phyloP scores from a whole-genome alignment of 202 grass and related monocot genomes.

The Setaria italica region DNA sequence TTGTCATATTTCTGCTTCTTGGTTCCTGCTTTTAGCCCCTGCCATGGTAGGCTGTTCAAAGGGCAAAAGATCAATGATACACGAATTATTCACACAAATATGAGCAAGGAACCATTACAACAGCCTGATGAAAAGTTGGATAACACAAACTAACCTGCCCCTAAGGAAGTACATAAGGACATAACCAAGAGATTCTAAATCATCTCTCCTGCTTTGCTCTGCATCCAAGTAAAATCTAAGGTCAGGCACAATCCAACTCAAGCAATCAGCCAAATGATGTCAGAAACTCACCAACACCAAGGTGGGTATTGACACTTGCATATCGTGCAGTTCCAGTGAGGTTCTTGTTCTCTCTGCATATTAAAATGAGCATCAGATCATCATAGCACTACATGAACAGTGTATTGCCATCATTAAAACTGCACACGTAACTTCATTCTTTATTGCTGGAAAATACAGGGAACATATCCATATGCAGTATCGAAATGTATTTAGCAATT shows the following conservation, averaged over 20 bases:
- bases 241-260: conserved; percentile 1
- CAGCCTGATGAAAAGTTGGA: neutral
- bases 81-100: conserved; percentile 2
- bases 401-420: neutral
- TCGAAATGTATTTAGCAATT: neutral
- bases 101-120: neutral
- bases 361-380: conserved; percentile 39
- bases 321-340: conserved; percentile 96
- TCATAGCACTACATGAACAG: conserved; percentile 22
- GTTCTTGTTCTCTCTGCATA: conserved; percentile 95
- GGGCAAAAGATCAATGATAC: conserved; percentile 22
- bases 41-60: conserved; percentile 88
- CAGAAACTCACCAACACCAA: conserved; percentile 81
- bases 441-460: conserved; percentile 8
- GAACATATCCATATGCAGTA: neutral
- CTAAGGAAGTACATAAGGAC: conserved; percentile 99
- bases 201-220: conserved; percentile 99
- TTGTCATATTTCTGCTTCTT: conserved; percentile 99
- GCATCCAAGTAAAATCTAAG: conserved; percentile 30
- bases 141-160: conserved; percentile 79
- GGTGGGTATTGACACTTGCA: conserved; percentile 99
- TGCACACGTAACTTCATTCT: neutral
- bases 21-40: conserved; percentile 97
- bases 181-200: conserved; percentile 97
- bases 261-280: neutral